Base-by-base conservation (phyloP, 1,284 basidiomycete genomes). In the Pseudozyma sp. region DNA sequence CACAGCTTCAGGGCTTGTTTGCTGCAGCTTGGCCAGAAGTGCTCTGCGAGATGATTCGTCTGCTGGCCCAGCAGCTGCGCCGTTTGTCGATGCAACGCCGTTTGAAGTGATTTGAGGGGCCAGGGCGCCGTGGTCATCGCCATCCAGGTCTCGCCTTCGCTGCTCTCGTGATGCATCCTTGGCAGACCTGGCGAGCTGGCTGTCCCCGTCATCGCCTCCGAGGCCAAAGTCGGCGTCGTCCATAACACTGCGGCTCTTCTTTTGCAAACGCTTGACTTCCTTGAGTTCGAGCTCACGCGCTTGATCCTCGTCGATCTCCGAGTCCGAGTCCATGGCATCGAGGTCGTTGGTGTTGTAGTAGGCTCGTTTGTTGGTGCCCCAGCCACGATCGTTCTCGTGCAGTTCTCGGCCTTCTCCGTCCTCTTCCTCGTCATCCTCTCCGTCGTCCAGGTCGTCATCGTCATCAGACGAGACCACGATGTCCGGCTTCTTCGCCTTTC, bases 191-290 rank as follows among this genome's bases (percentile, higher is more conserved):
- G 62, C 71, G 7, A 71, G 58, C 6, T 64, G 68, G 16, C 63
- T 61, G 13, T 77, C 76, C 6, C 56, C 60, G n/a, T 75, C 74
- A n/a, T 81, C 70, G 30, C 93, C 92, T 35, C 88, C 90, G 48
- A 97, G 86, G 4, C 94, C 95, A 84, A 94, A 97, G 84, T 97
- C 94, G 9, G 89, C 89, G 54, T 92, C 92, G 2, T 81, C 86
- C 88, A 97, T 88, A 6, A 86, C 88, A 73, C 93, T 91, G 19
- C 92, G 87, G 40, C 89, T 87, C 85, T 92, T 93, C 30, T 87
- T 85, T 84, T 97, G 95, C 54, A 97, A 85, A 51, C 93, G 87
- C 77, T 87, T 90, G 7, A 92, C 93, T 85, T 97, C 94, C 80
- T 92, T 90, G 83, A 94, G 92, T 81, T 97, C 94, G 63, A 96